A percentile compares a stretch with the other conserved stretches of the same genome.
Evolutionary conservation across 1,284 basidiomycete species (phyloP).

Genomic region (Cryptococcus hybrid): DNA sequence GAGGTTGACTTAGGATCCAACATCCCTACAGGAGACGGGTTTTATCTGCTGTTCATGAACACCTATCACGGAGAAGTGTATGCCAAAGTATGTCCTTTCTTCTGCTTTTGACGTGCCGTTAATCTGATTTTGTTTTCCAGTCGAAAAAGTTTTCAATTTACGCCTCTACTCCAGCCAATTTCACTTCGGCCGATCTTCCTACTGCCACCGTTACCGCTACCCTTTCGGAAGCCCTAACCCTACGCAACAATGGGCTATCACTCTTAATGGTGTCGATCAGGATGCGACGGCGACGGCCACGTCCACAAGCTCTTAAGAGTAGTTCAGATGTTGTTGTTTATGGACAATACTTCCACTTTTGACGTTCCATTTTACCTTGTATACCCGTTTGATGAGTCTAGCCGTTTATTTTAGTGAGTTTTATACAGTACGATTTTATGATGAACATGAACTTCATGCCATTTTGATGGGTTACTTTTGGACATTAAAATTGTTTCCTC

Average conservation of each 20-base stretch:
- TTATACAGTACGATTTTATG: background rate
- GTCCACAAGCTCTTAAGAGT: background rate
- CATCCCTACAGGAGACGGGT: constrained; percentile 36
- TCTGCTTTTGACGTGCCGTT: background rate
- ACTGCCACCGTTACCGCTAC: constrained; percentile 44
- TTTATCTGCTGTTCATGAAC: constrained; percentile 44
- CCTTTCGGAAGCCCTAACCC: constrained; percentile 33
- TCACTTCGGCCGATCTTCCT: constrained; percentile 35
- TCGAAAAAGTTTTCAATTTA: constrained; percentile 44
- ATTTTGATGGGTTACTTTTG: no score
- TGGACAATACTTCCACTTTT: no score
- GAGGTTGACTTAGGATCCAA: constrained; percentile 38
- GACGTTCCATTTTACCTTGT: no score
- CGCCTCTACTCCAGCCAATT: constrained; percentile 29
- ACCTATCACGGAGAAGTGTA: constrained; percentile 44
- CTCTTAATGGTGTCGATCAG: constrained; percentile 39
- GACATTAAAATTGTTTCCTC: no score
- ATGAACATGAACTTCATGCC: background rate
- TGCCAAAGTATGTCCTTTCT: constrained; percentile 25
- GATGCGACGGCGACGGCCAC: constrained; percentile 27
- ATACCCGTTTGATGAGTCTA: no score
- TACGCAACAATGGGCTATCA: constrained; percentile 46
- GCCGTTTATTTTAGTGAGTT: background rate
- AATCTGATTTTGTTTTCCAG: constrained; percentile 4
- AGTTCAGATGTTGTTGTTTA: no score